Conservation (phyloP, 2,329 filamentous ascomycete species). For the Verticillium dahliae region DNA sequence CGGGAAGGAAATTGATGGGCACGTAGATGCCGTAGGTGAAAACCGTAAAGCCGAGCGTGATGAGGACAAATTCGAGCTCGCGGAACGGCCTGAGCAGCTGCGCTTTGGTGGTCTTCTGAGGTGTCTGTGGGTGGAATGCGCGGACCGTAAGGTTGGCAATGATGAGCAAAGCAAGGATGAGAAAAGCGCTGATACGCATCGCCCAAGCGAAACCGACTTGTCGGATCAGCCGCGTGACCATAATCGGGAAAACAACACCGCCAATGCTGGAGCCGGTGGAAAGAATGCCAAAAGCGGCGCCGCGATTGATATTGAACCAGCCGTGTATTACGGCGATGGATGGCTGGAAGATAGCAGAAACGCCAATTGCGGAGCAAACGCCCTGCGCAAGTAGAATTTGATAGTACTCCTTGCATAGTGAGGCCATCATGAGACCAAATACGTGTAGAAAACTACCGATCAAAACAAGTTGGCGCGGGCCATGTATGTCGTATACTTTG, state of each 20-base stretch:
- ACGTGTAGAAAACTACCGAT: conserved; percentile 27
- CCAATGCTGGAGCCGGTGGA: conserved; percentile 27
- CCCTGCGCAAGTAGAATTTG: conserved; percentile 32
- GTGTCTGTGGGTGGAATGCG: conserved; percentile 16
- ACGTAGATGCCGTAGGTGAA: conserved; percentile 34
- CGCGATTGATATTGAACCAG: conserved; percentile 29
- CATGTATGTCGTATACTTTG: conserved; percentile 33
- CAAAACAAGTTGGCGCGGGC: conserved; percentile 29
- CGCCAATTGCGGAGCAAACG: conserved; percentile 29
- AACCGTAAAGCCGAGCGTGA: conserved; percentile 26
- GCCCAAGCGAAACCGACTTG: conserved; percentile 50
- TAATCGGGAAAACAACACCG: conserved; percentile 32
- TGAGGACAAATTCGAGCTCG: conserved; percentile 26
- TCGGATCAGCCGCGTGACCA: conserved; percentile 33
- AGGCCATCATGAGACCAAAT: conserved; percentile 36
- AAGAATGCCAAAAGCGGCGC: conserved; percentile 23
- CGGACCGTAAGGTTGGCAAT: conserved; percentile 31
- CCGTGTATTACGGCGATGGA: conserved; percentile 29
- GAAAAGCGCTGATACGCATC: conserved; percentile 34
- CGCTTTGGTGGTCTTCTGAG: conserved; percentile 19
- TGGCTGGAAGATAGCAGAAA: conserved; percentile 27
- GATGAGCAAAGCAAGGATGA: conserved; percentile 29
- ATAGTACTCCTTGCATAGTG: conserved; percentile 35
- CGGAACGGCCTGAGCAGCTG: conserved; percentile 23
- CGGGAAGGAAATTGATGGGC: conserved; percentile 33